These are phyloP conservation scores for Musa balbisiana DNA, from an alignment of 202 grass and related monocot species.

Conservation along the genomic window DNA sequence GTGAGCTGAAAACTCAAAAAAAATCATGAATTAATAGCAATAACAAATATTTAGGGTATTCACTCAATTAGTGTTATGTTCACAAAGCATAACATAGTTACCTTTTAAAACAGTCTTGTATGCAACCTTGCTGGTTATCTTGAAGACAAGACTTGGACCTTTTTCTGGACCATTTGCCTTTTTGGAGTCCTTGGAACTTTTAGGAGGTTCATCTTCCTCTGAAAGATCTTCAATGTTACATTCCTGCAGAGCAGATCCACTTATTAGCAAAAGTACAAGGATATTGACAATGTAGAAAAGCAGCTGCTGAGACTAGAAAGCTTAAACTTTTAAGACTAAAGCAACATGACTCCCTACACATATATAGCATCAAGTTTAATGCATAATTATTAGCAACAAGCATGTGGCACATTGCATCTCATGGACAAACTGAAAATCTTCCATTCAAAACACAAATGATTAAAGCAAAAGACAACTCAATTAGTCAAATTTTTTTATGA, in stretches of 20 bases:
- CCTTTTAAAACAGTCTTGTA: conserved; percentile 98
- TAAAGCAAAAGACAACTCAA: not conserved
- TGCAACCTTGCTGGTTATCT: conserved; percentile 93
- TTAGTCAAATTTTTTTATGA: no score
- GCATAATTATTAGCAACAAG: not conserved
- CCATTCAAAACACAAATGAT: not conserved
- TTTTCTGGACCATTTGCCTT: conserved; percentile 80
- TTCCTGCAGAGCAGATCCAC: conserved; percentile 40
- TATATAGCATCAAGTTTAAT: no score
- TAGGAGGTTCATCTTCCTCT: conserved; percentile 81
- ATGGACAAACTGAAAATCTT: not conserved
- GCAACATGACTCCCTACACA: no score
- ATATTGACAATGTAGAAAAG: not conserved
- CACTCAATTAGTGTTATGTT: no score
- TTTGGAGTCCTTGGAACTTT: conserved; percentile 90
- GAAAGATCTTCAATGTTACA: conserved; percentile 88
- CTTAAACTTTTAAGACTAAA: no score
- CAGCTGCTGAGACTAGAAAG: no score
- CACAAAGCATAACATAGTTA: conserved; percentile 9
- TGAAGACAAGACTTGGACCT: conserved; percentile 84
- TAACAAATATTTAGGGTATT: no score
- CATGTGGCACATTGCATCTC: not conserved
- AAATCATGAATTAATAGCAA: conserved; percentile 9
- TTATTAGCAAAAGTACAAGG: not conserved
- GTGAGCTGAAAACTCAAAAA: conserved; percentile 53